These are phyloP conservation scores for Jaltomata sinuosa DNA, from an alignment of 257 asterid genomes.

Conservation along the genomic window DNA sequence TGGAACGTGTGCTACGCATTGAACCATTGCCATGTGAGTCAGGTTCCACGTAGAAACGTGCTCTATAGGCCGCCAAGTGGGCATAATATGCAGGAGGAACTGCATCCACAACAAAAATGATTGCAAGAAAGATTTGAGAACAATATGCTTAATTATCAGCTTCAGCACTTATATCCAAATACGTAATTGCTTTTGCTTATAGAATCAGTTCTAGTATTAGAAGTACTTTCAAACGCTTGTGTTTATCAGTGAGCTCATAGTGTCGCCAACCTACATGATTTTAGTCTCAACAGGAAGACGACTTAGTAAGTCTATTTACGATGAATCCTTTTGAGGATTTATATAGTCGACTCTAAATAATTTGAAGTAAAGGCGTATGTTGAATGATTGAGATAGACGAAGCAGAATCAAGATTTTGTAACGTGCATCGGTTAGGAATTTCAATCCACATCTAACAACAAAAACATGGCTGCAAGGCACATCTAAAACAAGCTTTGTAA, in stretches of 20 bases:
- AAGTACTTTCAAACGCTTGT: not conserved
- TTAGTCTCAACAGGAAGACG: not conserved
- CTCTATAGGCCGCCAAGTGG: constrained; percentile 90
- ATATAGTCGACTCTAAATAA: not conserved
- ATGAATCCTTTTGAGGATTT: not conserved
- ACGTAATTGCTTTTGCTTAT: not conserved
- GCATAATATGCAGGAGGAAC: constrained; percentile 99
- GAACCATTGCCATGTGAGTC: constrained; percentile 44
- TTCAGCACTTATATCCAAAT: not conserved
- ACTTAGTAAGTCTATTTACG: not conserved
- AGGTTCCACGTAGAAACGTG: constrained; percentile 85
- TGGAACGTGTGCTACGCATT: constrained; percentile 23
- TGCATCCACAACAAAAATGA: constrained; percentile 7
- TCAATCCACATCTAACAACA: not conserved
- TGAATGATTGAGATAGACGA: too few species aligned
- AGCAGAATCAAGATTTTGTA: too few species aligned
- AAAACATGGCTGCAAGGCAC: not conserved
- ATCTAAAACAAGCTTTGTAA: not conserved
- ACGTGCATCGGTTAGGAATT: not conserved
- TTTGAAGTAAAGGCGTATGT: too few species aligned
- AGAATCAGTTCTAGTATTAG: not conserved
- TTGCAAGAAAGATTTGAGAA: not conserved
- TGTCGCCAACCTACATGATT: not conserved
- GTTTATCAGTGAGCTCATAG: not conserved
- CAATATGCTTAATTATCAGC: not conserved